A percentile compares a stretch with the other conserved stretches of the same genome.
Evolutionary conservation across 2,329 filamentous ascomycete genomes (phyloP).

Genomic region (Paradendryphiella salina): DNA sequence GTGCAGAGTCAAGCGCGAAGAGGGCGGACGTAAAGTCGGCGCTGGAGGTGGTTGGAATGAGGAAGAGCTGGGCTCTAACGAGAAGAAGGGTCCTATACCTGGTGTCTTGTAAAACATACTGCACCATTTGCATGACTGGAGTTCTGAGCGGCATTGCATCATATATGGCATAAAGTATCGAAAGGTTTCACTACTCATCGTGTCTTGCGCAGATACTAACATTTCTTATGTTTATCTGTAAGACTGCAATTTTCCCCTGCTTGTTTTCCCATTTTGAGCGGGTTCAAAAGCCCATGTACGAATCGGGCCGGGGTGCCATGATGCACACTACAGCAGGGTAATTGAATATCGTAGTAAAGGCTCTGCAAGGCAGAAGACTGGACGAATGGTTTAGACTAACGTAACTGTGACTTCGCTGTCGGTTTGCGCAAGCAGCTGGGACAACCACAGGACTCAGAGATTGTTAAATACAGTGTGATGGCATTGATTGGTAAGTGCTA

Average conservation of each 20-base stretch:
- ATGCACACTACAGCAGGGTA: too few relatives aligned
- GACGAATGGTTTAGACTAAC: not conserved
- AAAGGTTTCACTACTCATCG: not conserved
- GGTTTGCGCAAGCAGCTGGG: not conserved
- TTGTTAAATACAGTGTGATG: too few relatives aligned
- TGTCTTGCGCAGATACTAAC: too few relatives aligned
- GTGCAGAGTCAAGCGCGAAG: constrained; percentile 89
- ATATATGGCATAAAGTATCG: constrained; percentile 2
- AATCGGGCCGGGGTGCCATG: too few relatives aligned
- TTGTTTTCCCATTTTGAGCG: too few relatives aligned
- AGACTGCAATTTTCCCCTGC: too few relatives aligned
- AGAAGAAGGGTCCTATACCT: constrained; percentile 52
- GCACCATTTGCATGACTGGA: constrained; percentile 2
- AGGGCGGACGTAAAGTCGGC: constrained; percentile 68
- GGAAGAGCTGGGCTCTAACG: constrained; percentile 54
- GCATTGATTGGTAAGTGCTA: too few relatives aligned
- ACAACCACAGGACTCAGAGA: not conserved
- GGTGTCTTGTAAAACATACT: constrained; percentile 34
- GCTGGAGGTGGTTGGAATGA: constrained; percentile 49
- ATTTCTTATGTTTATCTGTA: too few relatives aligned
- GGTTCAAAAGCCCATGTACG: too few relatives aligned
- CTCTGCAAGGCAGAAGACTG: not conserved
- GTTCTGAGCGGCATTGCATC: constrained; percentile 5
- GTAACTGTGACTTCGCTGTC: not conserved
- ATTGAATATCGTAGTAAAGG: too few relatives aligned